Evolutionary conservation across 306 rosid species (phyloP).

Genomic region (Styphnolobium japonicum): DNA sequence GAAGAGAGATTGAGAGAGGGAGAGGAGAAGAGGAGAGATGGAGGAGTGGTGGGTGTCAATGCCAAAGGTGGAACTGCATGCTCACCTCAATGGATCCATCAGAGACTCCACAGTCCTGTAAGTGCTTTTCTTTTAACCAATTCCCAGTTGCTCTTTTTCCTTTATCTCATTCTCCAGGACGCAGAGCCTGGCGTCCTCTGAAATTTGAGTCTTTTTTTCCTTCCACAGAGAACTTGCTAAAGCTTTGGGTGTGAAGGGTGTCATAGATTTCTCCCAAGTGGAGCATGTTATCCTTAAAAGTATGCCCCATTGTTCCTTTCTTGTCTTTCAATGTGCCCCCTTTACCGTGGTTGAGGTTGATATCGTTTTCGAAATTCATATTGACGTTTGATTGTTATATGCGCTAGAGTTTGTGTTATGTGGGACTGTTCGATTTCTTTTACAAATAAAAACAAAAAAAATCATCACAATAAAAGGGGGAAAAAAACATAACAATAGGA

Average conservation of each 20-base stretch:
- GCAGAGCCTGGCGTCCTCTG: background rate
- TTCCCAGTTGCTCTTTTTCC: background rate
- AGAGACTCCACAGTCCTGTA: conserved; percentile 81
- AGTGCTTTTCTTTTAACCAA: background rate
- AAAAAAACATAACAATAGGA: too few relatives aligned
- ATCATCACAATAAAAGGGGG: background rate
- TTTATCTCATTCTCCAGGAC: background rate
- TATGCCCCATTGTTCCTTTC: conserved; percentile 27
- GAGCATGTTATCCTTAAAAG: conserved; percentile 80
- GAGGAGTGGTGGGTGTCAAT: conserved; percentile 79
- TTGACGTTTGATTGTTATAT: background rate
- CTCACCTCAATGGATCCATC: conserved; percentile 93
- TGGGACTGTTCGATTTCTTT: background rate
- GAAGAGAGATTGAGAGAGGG: too few relatives aligned
- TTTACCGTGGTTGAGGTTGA: background rate
- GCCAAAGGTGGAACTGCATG: conserved; percentile 89
- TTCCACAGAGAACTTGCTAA: conserved; percentile 70
- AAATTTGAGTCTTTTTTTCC: background rate
- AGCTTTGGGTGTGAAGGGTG: conserved; percentile 66
- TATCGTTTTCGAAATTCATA: background rate
- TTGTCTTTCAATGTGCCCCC: background rate
- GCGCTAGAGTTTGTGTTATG: background rate
- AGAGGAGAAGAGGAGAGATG: conserved; percentile 36
- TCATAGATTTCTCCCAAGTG: conserved; percentile 68
- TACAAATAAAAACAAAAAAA: background rate